phyloP scores from a whole-genome alignment of 306 rosid species.

The Castanea mollissima region DNA sequence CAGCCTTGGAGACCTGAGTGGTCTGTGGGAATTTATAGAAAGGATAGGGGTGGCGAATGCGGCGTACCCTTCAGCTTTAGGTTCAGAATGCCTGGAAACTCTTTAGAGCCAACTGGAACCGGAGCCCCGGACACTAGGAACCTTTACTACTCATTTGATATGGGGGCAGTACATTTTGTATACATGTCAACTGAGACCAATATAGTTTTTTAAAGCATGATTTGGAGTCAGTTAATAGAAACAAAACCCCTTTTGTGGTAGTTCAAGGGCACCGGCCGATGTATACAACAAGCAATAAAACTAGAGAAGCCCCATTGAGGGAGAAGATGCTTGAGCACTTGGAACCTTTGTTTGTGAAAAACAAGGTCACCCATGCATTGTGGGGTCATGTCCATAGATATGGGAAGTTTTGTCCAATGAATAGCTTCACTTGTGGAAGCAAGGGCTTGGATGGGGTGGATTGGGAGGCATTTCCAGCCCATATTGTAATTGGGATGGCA shows the following conservation, averaged over 20 bases:
- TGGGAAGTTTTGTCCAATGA: conserved; percentile 77
- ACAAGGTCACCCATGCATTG: conserved; percentile 71
- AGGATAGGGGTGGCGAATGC: conserved; percentile 93
- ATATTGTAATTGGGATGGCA: conserved; percentile 68
- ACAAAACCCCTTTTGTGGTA: conserved; percentile 69
- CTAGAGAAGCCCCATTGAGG: conserved; percentile 58
- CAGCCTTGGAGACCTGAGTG: conserved; percentile 89
- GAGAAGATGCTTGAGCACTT: conserved; percentile 68
- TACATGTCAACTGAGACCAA: conserved; percentile 91
- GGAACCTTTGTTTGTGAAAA: conserved; percentile 79
- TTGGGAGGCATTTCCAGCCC: conserved; percentile 53
- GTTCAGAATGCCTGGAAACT: conserved; percentile 95
- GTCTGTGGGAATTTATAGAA: conserved; percentile 55
- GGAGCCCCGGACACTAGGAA: conserved; percentile 65
- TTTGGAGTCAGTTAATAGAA: conserved; percentile 69
- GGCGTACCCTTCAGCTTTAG: conserved; percentile 85
- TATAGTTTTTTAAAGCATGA: conserved; percentile 70
- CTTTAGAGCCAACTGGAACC: conserved; percentile 74
- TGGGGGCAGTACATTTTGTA: conserved; percentile 79
- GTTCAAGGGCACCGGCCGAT: conserved; percentile 91
- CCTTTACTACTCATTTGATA: conserved; percentile 79
- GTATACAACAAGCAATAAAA: conserved; percentile 82
- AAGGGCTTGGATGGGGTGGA: conserved; percentile 32
- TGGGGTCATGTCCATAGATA: conserved; percentile 98
- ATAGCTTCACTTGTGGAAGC: conserved; percentile 70